Evolutionary conservation across 2,329 filamentous ascomycete species (phyloP), one percentile per base, ranked within the genome.

Genomic region (Aspergillus uvarum): DNA sequence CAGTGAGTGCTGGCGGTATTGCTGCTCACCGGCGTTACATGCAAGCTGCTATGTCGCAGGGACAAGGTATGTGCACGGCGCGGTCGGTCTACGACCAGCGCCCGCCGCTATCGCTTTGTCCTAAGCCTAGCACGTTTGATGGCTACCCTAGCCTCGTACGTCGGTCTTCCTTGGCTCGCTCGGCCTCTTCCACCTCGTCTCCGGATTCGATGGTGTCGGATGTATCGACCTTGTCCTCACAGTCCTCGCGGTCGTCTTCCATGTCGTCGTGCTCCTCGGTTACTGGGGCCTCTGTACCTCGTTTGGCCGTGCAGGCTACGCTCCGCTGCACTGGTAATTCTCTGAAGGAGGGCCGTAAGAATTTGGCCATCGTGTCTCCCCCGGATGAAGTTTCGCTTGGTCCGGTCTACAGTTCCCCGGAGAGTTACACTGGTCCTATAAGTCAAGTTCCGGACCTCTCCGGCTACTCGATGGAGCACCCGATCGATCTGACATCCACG

Each of bases 181-280:
- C 82, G 22, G 78, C 80, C 26, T 85, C 83, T 4, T 83, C 80
- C 49, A 74, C 74, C 21, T 83, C 80, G 8, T 84, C 81, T 48
- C 85, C 86, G n/a, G 85, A 87, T 64, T 87, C 85, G 35, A 85
- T 87, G 81, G 74, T 87, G 38, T 87, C 85, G 29, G 85, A 88
- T 70, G 79, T 79, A 57, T 85, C 83, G 38, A 80, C 80, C 14
- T 76, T 84, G 61, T 84, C 83, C 56, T 84, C 74, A 65, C 77
- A 76, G 66, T 76, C 73, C 72, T 85, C 82, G 75, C 82, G 83
- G 72, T 85, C 78, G 19, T 80, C 77, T 5, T 79, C 78, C 4
- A 74, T 79, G 51, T 80, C 77, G 5, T 80, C 78, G n/a, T 76
- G 67, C 55, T 70, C 75, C 16, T 78, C 76, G 21, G 72, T 67